Conservation (phyloP, 2,329 filamentous ascomycete genomes). For the Botryotinia globosa region DNA sequence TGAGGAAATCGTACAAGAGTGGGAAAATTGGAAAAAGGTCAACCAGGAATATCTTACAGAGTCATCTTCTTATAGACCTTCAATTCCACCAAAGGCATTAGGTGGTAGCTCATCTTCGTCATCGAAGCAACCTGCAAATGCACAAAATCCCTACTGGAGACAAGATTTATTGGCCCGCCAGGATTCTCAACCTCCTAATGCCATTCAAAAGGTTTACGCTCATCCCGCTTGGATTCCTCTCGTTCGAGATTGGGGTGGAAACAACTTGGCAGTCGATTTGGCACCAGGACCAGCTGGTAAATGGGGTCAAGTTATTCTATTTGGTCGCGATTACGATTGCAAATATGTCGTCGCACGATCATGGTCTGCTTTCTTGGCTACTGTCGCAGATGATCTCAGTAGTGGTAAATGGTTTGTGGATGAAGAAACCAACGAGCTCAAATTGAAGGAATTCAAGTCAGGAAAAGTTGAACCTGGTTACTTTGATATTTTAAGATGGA, state of each 20-base stretch:
- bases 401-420: slow-evolving; percentile 91
- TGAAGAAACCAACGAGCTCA: slow-evolving; percentile 87
- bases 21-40: slow-evolving; percentile 92
- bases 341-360: slow-evolving; percentile 95
- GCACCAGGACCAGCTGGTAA: slow-evolving; percentile 84
- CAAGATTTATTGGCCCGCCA: slow-evolving; percentile 81
- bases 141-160: slow-evolving; percentile 67
- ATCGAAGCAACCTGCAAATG: slow-evolving; percentile 57
- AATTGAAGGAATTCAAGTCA: slow-evolving; percentile 86
- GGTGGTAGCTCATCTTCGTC: slow-evolving; percentile 66
- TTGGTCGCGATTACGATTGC: slow-evolving; percentile 95
- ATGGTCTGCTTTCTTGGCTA: slow-evolving; percentile 83
- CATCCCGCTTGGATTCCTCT: slow-evolving; percentile 95
- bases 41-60: slow-evolving; percentile 76
- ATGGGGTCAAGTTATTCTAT: slow-evolving; percentile 96
- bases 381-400: slow-evolving; percentile 84
- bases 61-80: slow-evolving; percentile 55
- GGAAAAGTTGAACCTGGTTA: slow-evolving; percentile 88
- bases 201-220: slow-evolving; percentile 88
- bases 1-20: slow-evolving; percentile 96
- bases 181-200: slow-evolving; percentile 80
- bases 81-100: slow-evolving; percentile 68
- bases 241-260: slow-evolving; percentile 96
- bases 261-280: slow-evolving; percentile 91
- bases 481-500: slow-evolving; percentile 92